Base-by-base conservation (phyloP, 371 early-diverging fungal species). In the Parasitella parasitica region DNA sequence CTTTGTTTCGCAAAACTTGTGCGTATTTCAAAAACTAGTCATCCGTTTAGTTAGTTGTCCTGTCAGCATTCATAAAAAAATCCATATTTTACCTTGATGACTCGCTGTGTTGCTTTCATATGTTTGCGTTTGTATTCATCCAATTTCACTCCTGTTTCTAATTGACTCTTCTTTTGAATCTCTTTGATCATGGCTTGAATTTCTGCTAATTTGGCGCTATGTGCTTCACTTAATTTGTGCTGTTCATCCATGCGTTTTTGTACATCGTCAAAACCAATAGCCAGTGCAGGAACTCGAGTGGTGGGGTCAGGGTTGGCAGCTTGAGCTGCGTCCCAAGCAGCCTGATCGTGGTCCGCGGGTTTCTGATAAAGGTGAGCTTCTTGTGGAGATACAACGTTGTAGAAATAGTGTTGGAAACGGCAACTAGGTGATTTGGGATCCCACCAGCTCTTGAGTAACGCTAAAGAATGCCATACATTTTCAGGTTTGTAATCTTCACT, bases 321-420 rank as follows among this genome's bases (percentile, higher is more conserved):
- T 60, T 90, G 84, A 5, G 96, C 96, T 52, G 89, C 91, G 49
- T 88, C 77, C 87, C 92, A 96, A 54, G 91, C 77, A n/a, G 74
- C 76, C n/a, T 79, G 64, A 57, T 95, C 93, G 13, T 91, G 83
- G 57, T 86, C 82, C 7, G 85, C 84, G 4, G 91, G 91, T 55
- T 84, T 86, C 52, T 80, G 85, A 64, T 96, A 96, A 36, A 85
- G 68, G 35, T 81, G 84, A 3, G 89, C 90, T 76, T 95, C 91
- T 9, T 80, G 80, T 1, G 94, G 88, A 63, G 91, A 84, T 0
- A 92, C 94, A 59, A 90, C 80, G 64, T 95, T 96, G 76, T 96
- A 96, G 60, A 96, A 96, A 69, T 93, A 95, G 64, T 93, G 88
- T 66, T 87, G 89, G 73, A 95, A 94, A 28, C 89, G 86, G 63